Evolutionary conservation across 1,284 basidiomycete genomes (phyloP).

Genomic region (Malassezia sp.): DNA sequence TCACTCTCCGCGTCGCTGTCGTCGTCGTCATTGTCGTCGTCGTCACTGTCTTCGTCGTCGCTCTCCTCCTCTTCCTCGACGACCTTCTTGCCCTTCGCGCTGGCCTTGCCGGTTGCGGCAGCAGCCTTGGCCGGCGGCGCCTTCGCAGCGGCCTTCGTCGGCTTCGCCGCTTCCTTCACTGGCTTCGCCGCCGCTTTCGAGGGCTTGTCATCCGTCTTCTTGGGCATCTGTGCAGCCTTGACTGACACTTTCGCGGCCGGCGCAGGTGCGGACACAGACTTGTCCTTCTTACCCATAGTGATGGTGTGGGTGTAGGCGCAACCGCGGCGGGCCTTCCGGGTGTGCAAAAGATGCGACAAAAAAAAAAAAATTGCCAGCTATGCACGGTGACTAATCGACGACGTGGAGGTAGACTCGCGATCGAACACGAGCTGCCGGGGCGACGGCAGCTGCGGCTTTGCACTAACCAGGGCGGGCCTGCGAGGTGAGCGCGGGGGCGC

Average conservation of each 20-base stretch:
- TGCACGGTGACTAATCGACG: slow-evolving; percentile 14
- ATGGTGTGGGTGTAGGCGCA: too few species aligned
- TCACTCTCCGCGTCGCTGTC: slow-evolving; percentile 11
- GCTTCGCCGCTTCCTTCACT: slow-evolving; percentile 3
- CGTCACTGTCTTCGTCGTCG: slow-evolving; percentile 11
- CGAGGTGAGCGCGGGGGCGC: neutral
- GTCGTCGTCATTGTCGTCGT: slow-evolving; percentile 9
- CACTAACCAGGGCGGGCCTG: slow-evolving; percentile 25
- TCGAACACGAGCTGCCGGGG: slow-evolving; percentile 32
- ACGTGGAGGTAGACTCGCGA: slow-evolving; percentile 16
- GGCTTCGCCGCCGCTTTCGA: slow-evolving; percentile 4
- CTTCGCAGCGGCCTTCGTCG: slow-evolving; percentile 8
- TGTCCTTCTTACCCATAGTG: slow-evolving; percentile 17
- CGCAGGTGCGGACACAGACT: slow-evolving; percentile 5
- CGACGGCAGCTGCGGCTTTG: slow-evolving; percentile 24
- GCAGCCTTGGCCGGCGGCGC: slow-evolving; percentile 20
- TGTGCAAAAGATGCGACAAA: neutral
- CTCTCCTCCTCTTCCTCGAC: slow-evolving; percentile 12
- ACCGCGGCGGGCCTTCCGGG: too few species aligned
- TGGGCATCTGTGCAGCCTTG: neutral
- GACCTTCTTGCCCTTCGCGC: neutral
- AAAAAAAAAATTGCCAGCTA: slow-evolving; percentile 8
- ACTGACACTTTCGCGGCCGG: neutral
- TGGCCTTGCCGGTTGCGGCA: slow-evolving; percentile 18
- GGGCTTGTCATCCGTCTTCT: slow-evolving; percentile 10